A percentile compares a stretch with the other conserved stretches of the same genome.
Evolutionary conservation across 306 rosid genomes (phyloP).

Genomic region (Calophaca sinica): DNA sequence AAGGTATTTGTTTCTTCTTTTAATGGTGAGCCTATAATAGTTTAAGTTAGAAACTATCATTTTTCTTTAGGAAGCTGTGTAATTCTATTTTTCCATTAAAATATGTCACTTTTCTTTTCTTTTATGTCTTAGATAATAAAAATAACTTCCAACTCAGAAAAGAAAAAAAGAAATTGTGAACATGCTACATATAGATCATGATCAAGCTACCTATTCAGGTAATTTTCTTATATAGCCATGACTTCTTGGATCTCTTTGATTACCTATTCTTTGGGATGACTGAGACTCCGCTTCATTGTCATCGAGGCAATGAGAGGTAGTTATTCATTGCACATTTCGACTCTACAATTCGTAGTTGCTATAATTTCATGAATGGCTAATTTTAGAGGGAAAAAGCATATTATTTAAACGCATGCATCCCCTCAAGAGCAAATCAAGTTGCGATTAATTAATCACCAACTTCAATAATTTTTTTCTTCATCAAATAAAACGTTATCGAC

Average conservation of each 20-base stretch:
- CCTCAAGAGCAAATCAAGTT: not conserved
- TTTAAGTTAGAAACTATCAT: too few relatives aligned
- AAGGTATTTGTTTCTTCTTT: too few relatives aligned
- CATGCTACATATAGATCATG: too few relatives aligned
- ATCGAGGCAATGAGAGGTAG: not conserved
- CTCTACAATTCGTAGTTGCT: not conserved
- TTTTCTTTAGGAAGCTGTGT: too few relatives aligned
- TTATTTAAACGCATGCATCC: conserved; percentile 1
- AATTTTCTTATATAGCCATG: not conserved
- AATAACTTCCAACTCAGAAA: too few relatives aligned
- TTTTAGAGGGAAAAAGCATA: not conserved
- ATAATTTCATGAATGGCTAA: not conserved
- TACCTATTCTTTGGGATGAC: not conserved
- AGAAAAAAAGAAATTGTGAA: too few relatives aligned
- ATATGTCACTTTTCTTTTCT: too few relatives aligned
- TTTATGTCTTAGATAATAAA: too few relatives aligned
- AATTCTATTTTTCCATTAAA: too few relatives aligned
- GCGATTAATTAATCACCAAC: not conserved
- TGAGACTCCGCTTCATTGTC: not conserved
- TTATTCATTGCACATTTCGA: not conserved
- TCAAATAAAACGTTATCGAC: not conserved
- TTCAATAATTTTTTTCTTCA: not conserved
- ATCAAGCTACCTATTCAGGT: not conserved
- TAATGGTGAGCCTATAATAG: too few relatives aligned
- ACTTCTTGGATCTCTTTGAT: not conserved